phyloP scores from a whole-genome alignment of 1,284 basidiomycete species.

The Hymenochaete sp. region DNA sequence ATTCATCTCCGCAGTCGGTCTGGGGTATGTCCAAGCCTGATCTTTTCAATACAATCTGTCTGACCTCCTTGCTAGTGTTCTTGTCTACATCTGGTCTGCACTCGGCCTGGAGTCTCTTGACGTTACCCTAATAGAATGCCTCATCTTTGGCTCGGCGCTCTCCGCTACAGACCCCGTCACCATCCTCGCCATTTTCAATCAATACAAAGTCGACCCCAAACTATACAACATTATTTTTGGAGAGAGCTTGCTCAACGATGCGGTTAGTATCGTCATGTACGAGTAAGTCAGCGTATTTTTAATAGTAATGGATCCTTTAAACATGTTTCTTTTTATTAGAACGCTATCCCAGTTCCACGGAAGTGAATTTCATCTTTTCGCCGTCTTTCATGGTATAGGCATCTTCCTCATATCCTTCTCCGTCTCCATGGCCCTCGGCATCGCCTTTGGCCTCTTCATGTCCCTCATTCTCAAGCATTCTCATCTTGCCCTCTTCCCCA shows the following conservation, averaged over 20 bases:
- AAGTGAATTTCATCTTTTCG: slow-evolving; percentile 78
- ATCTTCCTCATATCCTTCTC: slow-evolving; percentile 96
- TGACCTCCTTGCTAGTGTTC: slow-evolving; percentile 60
- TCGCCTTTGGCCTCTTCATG: slow-evolving; percentile 83
- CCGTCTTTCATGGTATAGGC: slow-evolving; percentile 90
- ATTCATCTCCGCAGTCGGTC: slow-evolving; percentile 92
- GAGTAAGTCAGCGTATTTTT: slow-evolving; percentile 58
- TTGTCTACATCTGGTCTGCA: slow-evolving; percentile 93
- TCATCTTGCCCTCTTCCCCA: slow-evolving; percentile 77
- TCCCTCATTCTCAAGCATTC: slow-evolving; percentile 96
- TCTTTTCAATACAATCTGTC: slow-evolving; percentile 17
- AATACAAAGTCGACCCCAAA: slow-evolving; percentile 98
- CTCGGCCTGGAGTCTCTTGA: slow-evolving; percentile 82
- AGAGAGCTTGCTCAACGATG: slow-evolving; percentile 95
- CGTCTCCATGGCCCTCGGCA: slow-evolving; percentile 89
- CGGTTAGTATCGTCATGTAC: slow-evolving; percentile 99
- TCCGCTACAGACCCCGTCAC: slow-evolving; percentile 98
- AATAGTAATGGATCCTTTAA: not conserved
- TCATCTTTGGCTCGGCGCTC: slow-evolving; percentile 93
- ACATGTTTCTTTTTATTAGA: slow-evolving; percentile 34
- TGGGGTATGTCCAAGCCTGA: slow-evolving; percentile 70
- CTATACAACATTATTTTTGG: slow-evolving; percentile 98
- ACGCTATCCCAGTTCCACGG: slow-evolving; percentile 91
- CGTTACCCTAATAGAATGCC: slow-evolving; percentile 80
- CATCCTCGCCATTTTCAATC: slow-evolving; percentile 97